Percentiles rank a stretch among this genome's conserved stretches.
Conservation (phyloP, 1,284 basidiomycete species). For the Afroboletus lepidellus region DNA sequence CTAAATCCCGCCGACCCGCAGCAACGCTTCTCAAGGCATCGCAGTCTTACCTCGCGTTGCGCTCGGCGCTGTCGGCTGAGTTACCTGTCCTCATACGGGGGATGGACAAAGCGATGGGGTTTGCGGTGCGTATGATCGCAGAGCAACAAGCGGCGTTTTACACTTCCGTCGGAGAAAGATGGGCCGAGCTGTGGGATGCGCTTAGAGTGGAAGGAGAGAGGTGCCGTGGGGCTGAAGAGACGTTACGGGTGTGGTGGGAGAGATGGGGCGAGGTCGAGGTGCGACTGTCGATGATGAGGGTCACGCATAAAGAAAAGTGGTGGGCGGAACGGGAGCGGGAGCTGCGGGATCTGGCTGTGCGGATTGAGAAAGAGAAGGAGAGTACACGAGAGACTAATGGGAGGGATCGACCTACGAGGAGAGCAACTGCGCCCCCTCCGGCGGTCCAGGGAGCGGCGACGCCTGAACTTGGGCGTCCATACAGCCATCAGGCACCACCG, state of each 20-base stretch:
- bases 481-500: conserved; percentile 8
- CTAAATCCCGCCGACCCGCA: conserved; percentile 61
- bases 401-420: conserved; percentile 17
- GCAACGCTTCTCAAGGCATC: conserved; percentile 65
- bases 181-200: conserved; percentile 78
- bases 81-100: conserved; percentile 62
- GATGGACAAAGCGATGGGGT: conserved; percentile 55
- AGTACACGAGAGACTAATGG: conserved; percentile 12
- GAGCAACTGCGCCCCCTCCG: conserved; percentile 13
- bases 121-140: conserved; percentile 50
- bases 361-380: conserved; percentile 20
- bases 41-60: conserved; percentile 68
- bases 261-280: conserved; percentile 63
- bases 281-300: conserved; percentile 44
- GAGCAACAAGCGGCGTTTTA: conserved; percentile 60
- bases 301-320: conserved; percentile 37
- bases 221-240: conserved; percentile 63
- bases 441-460: conserved; percentile 6
- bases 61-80: conserved; percentile 65
- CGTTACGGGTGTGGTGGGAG: conserved; percentile 62
- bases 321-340: conserved; percentile 34
- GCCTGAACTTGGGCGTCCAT: conserved; percentile 24
- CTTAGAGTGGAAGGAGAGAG: conserved; percentile 71
- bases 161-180: conserved; percentile 53
- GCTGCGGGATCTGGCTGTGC: conserved; percentile 21